These are phyloP conservation scores for Aspergillus terreus DNA, from an alignment of 2,329 filamentous ascomycete genomes.

Conservation along the genomic window DNA sequence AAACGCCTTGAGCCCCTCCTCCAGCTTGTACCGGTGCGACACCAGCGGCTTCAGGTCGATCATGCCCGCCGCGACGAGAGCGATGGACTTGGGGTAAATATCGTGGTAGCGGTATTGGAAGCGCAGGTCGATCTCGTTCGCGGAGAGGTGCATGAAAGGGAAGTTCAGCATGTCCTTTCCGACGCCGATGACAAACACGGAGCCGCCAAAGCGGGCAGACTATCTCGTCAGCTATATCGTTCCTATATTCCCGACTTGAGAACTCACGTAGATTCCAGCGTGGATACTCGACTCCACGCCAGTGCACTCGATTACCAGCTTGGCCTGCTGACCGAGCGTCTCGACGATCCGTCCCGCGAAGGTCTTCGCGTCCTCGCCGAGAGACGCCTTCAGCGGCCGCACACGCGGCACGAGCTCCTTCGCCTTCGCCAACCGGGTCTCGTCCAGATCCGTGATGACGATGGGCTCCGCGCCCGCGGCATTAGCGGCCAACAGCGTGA, in stretches of 20 bases:
- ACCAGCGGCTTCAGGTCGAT: slow-evolving; percentile 38
- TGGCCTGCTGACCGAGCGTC: slow-evolving; percentile 16
- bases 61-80: slow-evolving; percentile 30
- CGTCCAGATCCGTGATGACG: slow-evolving; percentile 17
- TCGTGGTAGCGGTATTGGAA: slow-evolving; percentile 20
- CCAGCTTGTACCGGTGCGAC: slow-evolving; percentile 35
- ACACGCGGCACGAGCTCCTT: slow-evolving; percentile 17
- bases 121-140: slow-evolving; percentile 16
- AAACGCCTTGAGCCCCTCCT: slow-evolving; percentile 36
- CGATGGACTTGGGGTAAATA: slow-evolving; percentile 21
- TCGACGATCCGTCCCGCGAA: slow-evolving; percentile 11
- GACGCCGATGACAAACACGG: slow-evolving; percentile 17
- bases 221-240: background rate
- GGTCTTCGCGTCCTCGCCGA: slow-evolving; percentile 6
- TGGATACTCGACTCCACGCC: slow-evolving; percentile 18
- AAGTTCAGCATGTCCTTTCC: slow-evolving; percentile 19
- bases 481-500: slow-evolving; percentile 15
- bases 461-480: slow-evolving; percentile 17
- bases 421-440: slow-evolving; percentile 14
- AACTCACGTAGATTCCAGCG: slow-evolving; percentile 17
- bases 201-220: slow-evolving; percentile 17
- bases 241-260: too few species aligned
- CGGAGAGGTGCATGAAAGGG: slow-evolving; percentile 19
- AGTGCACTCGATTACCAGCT: slow-evolving; percentile 18
- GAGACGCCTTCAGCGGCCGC: slow-evolving; percentile 4